Evolutionary conservation across 495 filamentous ascomycete genomes (phyloP), one percentile per base, ranked within the genome.

Genomic region (Penicillium bovifimosum): DNA sequence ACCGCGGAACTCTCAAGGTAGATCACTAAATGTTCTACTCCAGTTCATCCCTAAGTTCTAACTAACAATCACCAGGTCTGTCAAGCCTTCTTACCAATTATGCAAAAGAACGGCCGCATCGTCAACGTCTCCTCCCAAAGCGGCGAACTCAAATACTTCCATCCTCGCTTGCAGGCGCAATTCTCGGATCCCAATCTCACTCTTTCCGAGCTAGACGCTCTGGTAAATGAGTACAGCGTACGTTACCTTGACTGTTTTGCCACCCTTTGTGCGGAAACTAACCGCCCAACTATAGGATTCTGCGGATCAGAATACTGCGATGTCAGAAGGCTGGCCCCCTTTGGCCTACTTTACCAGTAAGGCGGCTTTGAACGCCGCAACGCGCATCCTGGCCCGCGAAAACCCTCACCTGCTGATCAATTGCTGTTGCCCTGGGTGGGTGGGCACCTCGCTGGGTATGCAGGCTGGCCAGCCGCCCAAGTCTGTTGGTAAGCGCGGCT

Each of bases 391-490:
- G 13, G 64, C 62, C 9, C 54, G 60, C 10, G 47, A 69, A 3
- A 58, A 61, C 28, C 51, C 55, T 3, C 45, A 49, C 26, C 14
- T 69, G 26, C 39, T 51, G 4, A 54, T 67, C 27, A 67, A 69
- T 45, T 49, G 51, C n/a, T 67, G 68, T 39, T 71, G 66, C 59
- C 66, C 64, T 26, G 67, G 66, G n/a, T 71, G 68, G 64, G 55
- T 68, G 10, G 33, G 50, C 6, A 64, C 60, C 40, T 13, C 32
- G 6, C 6, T 47, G 11, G 45, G 45, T 38, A 32, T 32, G 7
- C 45, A 47, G 32, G 45, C 45, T 6, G 45, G 45, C n/a, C 45
- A 36, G 45, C 45, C 45, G 11, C 45, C 45, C 18, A 47, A 47
- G 6, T 36, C 45, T 36, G 18, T 36, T 27, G 45, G 45, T 47